These are phyloP conservation scores for Pseudocercospora macadamiae DNA, from an alignment of 2,329 filamentous ascomycete species.

Conservation along the genomic window DNA sequence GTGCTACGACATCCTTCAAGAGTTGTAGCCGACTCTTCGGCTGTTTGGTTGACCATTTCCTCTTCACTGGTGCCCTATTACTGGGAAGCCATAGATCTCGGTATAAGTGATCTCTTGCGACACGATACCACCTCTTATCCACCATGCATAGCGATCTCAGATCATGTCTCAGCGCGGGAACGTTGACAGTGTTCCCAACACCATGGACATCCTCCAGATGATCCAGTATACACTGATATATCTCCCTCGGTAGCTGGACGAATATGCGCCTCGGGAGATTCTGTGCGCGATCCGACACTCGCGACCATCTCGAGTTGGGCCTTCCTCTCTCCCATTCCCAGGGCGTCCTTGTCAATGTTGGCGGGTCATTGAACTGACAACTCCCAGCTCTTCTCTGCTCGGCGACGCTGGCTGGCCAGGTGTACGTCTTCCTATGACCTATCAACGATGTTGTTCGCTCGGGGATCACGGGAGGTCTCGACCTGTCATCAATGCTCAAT, in stretches of 20 bases:
- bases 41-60: conserved; percentile 39
- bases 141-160: conserved; percentile 57
- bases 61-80: conserved; percentile 46
- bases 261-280: conserved; percentile 42
- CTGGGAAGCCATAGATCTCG: conserved; percentile 35
- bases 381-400: conserved; percentile 16
- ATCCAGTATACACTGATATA: conserved; percentile 58
- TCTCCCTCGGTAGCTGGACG: conserved; percentile 54
- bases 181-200: conserved; percentile 44
- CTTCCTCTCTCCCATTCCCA: conserved; percentile 42
- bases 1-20: conserved; percentile 57
- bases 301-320: conserved; percentile 22
- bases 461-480: conserved; percentile 21
- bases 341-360: conserved; percentile 39
- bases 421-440: conserved; percentile 19
- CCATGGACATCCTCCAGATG: conserved; percentile 53
- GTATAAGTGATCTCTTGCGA: conserved; percentile 56
- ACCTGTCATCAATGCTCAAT: conserved; percentile 11
- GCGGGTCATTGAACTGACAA: conserved; percentile 17
- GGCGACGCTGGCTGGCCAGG: conserved; percentile 21
- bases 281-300: conserved; percentile 16
- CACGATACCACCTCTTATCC: conserved; percentile 59
- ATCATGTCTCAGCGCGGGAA: conserved; percentile 59
- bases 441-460: conserved; percentile 23
- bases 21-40: conserved; percentile 56